These are phyloP conservation scores for Tylopilus vinaceipallidus DNA, from an alignment of 768 basidiomycete species.

Conservation along the genomic window DNA sequence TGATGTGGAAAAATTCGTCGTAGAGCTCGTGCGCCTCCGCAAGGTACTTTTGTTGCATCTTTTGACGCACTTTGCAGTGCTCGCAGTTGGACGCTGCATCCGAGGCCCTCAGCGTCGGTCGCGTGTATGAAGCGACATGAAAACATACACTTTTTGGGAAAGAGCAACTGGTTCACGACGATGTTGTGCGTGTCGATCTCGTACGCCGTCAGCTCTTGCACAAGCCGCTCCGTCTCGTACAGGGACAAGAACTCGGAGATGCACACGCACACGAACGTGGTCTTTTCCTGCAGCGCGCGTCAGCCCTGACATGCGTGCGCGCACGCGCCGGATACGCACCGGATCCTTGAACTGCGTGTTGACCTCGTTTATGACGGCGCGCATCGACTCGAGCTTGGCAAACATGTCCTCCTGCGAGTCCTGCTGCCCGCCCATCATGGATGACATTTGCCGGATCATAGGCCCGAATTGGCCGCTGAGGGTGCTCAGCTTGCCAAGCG, in stretches of 20 bases:
- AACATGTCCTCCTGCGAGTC: constrained; percentile 98
- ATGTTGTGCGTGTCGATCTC: constrained; percentile 99
- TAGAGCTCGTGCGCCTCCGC: constrained; percentile 95
- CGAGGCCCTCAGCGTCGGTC: neutral
- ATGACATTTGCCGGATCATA: constrained; percentile 95
- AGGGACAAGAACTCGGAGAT: constrained; percentile 98
- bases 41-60: constrained; percentile 99
- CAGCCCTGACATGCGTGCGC: too few relatives aligned
- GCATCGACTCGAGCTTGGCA: constrained; percentile 95
- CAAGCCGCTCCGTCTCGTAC: constrained; percentile 97
- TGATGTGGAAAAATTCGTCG: constrained; percentile 97
- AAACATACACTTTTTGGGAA: constrained; percentile 80
- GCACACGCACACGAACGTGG: constrained; percentile 97
- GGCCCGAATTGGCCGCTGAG: constrained; percentile 96
- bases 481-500: constrained; percentile 88
- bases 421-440: constrained; percentile 92
- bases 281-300: constrained; percentile 71
- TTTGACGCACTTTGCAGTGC: constrained; percentile 90
- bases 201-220: constrained; percentile 91
- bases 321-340: too few relatives aligned
- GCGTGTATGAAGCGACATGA: neutral
- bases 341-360: constrained; percentile 99
- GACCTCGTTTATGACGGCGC: constrained; percentile 95
- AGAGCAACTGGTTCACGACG: constrained; percentile 95
- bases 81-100: constrained; percentile 83